Evolutionary conservation across 2,329 filamentous ascomycete species (phyloP), one percentile per base, ranked within the genome.

Genomic region (Penicillium sp.): DNA sequence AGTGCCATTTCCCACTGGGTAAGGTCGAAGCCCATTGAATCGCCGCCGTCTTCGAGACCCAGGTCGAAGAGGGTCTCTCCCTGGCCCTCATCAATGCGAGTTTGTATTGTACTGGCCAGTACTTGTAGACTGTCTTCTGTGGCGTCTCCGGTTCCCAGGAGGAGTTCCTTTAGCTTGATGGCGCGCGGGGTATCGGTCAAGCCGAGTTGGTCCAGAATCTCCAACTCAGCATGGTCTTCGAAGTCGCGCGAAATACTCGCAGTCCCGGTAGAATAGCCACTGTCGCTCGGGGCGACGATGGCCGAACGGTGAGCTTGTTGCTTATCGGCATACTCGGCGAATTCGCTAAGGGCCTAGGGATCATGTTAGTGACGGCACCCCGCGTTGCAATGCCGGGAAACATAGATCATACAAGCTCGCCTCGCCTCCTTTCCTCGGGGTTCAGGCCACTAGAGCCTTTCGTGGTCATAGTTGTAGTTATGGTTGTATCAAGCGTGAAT

Each of bases 271-370:
- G 69, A 70, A 51, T 75, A 72, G 27, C 70, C 71, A 59, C 69
- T 76, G 51, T 77, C 72, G 57, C 70, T 74, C 9, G 72, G 69
- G 10, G 70, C 64, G 8, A 69, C 59, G 34, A 73, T 74, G 40
- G 58, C 61, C 12, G 68, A 65, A 34, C 74, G 72, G 21, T 66
- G 70, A 20, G 86, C 86, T 73, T 97, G 94, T 71, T 97, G 92
- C 70, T 91, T 89, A 73, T 97, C 91, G 60, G 97, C 94, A 67
- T 97, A 97, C 67, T 99, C 94, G 72, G 92, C 91, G 70, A 99
- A 99, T 65, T 97, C 94, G 77, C 89, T 94, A 49, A 99, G 82
- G 10, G 93, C 92, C 84, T 86, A 49, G 27, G 24, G 37, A 41
- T 29, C 21, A 44, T 51, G 49, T 56, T 20, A 61, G 55, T 47